Evolutionary conservation across 257 asterid genomes (phyloP), one percentile per base, ranked within the genome.

Genomic region (Phtheirospermum japonicum): DNA sequence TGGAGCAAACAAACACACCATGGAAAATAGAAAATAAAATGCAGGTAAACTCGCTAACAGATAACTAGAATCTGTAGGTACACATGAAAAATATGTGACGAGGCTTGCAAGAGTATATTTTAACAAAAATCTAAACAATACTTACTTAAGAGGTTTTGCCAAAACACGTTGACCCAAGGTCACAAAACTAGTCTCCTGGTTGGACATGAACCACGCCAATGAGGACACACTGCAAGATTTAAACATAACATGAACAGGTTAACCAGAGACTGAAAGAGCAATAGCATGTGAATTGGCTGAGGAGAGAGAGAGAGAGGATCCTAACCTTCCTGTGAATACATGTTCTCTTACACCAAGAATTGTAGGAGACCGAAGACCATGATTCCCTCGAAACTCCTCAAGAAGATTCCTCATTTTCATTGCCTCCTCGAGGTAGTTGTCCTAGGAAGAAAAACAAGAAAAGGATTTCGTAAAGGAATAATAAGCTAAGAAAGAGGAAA

Each of bases 341-440:
- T 92, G 96, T 70, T 92, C 99, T 68, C 99, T 85, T 32, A 92
- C 97, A 18, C 99, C 99, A 75, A 92, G 96, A 68, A 92, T 92
- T 59, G 97, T 92, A 52, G 99, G 99, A 61, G 97, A 82, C 63
- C 97, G 87, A 61, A 92, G 89, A 69, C 99, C 99, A 75, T 92
- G 99, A 63, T 83, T 74, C 79, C 81, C 90, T 19, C 81, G 79
- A 78, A 92, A 92, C 80, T 92, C 99, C 74, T 86, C 94, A 13
- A 92, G 97, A 50, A 92, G 94, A 76, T 92, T 92, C 76, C 99
- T 82, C 90, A 92, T 80, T 79, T 92, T 92, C 86, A 92, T 85
- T 61, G 99, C 99, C 77, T 92, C 99, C 84, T 92, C 99, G 72
- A 92, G 97, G 87, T 92, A 92, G 85, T 89, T 92, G 69, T 92